Evolutionary conservation across 2,329 filamentous ascomycete genomes (phyloP).

Genomic region (Fusarium bulbicola): DNA sequence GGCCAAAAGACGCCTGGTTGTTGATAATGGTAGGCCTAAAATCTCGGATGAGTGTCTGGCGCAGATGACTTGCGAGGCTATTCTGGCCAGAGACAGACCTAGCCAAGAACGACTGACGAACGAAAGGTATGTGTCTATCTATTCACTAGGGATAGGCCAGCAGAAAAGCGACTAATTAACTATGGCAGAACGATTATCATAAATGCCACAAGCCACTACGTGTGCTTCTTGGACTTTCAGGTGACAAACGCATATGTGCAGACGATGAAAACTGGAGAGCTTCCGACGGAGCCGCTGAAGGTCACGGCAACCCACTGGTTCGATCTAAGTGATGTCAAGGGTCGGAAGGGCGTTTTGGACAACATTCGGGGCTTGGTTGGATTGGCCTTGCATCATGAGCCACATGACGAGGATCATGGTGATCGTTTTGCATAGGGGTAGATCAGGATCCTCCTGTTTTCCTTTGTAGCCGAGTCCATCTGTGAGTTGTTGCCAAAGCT

Average conservation of each 20-base stretch:
- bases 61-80: not conserved
- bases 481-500: too few relatives aligned
- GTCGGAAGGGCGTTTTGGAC: not conserved
- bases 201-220: not conserved
- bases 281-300: not conserved
- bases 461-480: too few relatives aligned
- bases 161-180: too few relatives aligned
- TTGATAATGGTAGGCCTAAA: fast-evolving
- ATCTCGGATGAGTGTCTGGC: not conserved
- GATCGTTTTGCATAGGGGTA: too few relatives aligned
- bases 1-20: not conserved
- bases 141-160: too few relatives aligned
- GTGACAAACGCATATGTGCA: too few relatives aligned
- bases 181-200: not conserved
- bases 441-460: too few relatives aligned
- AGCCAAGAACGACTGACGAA: too few relatives aligned
- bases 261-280: too few relatives aligned
- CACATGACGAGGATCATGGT: too few relatives aligned
- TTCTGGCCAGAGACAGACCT: not conserved
- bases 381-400: not conserved
- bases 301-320: not conserved
- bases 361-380: not conserved
- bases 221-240: not conserved
- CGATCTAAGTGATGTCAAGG: not conserved
- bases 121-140: too few relatives aligned